Evolutionary conservation across 441 rosid genomes (phyloP).

Genomic region (Gossypium gossypioides): DNA sequence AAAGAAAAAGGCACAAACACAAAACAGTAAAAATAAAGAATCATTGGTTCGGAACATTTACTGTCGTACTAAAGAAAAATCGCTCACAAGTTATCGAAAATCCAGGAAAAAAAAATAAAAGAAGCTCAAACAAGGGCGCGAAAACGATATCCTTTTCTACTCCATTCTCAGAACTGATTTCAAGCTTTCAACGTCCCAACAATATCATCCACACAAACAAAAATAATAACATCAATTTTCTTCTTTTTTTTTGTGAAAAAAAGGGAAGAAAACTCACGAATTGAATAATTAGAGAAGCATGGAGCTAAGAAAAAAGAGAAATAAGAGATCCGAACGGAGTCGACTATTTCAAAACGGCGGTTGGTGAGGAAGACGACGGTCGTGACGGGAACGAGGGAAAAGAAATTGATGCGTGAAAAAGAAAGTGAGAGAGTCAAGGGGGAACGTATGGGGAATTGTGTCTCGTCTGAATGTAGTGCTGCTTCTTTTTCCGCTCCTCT

Average conservation of each 20-base stretch:
- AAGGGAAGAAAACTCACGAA: neutral
- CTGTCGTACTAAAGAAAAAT: neutral
- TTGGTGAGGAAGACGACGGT: slow-evolving; percentile 4
- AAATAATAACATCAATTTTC: neutral
- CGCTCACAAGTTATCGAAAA: neutral
- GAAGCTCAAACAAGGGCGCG: neutral
- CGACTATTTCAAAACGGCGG: neutral
- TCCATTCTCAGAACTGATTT: neutral
- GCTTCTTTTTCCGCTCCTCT: neutral
- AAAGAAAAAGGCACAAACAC: neutral
- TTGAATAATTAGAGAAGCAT: neutral
- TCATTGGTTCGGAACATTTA: neutral
- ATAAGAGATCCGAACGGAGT: neutral
- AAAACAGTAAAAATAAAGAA: neutral
- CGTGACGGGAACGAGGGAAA: slow-evolving; percentile 19
- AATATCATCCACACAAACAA: neutral
- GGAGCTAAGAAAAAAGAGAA: neutral
- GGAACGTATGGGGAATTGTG: slow-evolving; percentile 54
- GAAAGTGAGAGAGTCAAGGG: slow-evolving; percentile 1
- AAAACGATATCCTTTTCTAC: neutral
- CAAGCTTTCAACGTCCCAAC: neutral
- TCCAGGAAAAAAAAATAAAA: neutral
- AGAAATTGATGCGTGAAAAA: neutral
- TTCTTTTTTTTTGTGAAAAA: neutral
- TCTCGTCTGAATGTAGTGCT: slow-evolving; percentile 22